Evolutionary conservation across 306 rosid genomes (phyloP), one percentile per base, ranked within the genome.

Genomic region (Geum urbanum): DNA sequence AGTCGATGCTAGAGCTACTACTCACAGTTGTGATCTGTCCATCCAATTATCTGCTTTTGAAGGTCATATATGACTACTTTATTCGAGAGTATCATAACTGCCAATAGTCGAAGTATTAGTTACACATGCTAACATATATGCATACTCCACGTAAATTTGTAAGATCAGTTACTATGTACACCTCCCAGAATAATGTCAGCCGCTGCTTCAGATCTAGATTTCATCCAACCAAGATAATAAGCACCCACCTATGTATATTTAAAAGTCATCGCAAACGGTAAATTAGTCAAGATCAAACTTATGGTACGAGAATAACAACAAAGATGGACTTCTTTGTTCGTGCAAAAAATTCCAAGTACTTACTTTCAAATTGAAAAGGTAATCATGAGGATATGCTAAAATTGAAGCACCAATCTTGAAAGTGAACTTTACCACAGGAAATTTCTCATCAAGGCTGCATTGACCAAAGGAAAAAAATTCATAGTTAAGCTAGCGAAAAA

Each of bases 51-150:
- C 81, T 86, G 83, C 72, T 84, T 83, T 76, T 82, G 92, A 65
- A 88, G 88, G 78, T 90, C 96, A 32, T 88, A 90, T 61, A 88
- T 3, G 45, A 90, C 86, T 16, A 90, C 78, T 81, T 78, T 90
- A 80, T 90, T 90, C 37, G 96, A 86, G 56, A 90, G 91, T 57
- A 86, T 88, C 84, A 90, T 69, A 86, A 88, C 95, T 90, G 92
- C 80, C 77, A 63, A 67, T 63, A 72, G 55, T 8, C 3, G 4
- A 32, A 2, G 37, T 32, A 32, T 3, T 32, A 2, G 37, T 32
- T 3, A 32, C 37, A 32, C 37, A 32, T 1, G 2, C 37, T 32
- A 32, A 32, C 37, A 32, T 32, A 32, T 32, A 32, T 32, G 4
- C 37, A 48, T 7, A 35, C n/a, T 32, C 45, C 37, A 50, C 44